These are phyloP conservation scores for Pyricularia pennisetigena DNA, from an alignment of 2,329 filamentous ascomycete genomes.

Conservation along the genomic window DNA sequence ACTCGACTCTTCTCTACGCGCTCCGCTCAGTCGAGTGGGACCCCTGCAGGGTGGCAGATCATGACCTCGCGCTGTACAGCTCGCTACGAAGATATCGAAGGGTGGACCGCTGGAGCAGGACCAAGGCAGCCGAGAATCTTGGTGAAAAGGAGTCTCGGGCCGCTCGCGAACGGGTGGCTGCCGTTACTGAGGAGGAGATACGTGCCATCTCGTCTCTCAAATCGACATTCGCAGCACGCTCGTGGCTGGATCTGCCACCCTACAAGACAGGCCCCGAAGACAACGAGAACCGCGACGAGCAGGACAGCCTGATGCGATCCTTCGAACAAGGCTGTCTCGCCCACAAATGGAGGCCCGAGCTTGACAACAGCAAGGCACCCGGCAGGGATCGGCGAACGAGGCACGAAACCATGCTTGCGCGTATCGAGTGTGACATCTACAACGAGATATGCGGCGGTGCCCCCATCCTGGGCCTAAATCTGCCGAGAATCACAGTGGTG, in stretches of 20 bases:
- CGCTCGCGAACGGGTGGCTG: not conserved
- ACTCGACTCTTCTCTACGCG: not conserved
- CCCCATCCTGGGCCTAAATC: not conserved
- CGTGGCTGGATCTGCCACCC: not conserved
- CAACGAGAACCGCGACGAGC: not conserved
- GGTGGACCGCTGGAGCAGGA: not conserved
- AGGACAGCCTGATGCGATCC: not conserved
- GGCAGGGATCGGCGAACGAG: not conserved
- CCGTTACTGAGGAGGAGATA: not conserved
- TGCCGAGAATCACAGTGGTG: not conserved
- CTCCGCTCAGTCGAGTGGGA: not conserved
- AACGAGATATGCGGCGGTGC: not conserved
- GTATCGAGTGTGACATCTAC: not conserved
- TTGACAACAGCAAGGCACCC: not conserved
- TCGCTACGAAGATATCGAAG: not conserved
- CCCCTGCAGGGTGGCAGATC: not conserved
- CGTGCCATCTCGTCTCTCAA: not conserved
- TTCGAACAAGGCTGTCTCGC: not conserved
- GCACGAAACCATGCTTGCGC: not conserved
- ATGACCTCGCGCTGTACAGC: not conserved
- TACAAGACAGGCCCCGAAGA: not conserved
- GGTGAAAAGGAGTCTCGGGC: not conserved
- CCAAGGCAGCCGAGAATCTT: not conserved
- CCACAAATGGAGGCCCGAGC: not conserved
- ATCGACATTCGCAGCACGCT: not conserved